Base-by-base conservation (phyloP, 345 rosid genomes). In the Triadica sebifera region DNA sequence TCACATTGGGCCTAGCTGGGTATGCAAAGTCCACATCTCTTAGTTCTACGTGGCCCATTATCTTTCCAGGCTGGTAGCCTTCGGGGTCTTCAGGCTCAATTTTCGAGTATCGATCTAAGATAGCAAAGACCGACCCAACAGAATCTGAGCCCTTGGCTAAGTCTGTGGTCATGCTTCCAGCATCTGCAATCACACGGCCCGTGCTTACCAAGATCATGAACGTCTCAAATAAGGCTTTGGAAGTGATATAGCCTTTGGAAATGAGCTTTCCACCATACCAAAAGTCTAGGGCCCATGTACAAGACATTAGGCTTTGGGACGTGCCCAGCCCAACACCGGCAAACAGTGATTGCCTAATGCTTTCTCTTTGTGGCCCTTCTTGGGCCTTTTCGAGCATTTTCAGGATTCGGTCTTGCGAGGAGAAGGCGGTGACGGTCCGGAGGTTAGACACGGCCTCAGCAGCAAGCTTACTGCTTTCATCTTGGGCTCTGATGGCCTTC, bases 311-410 rank as follows among this genome's bases (percentile, higher is more conserved):
- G 75, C 83, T 65, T 47, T 83, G 88, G 17, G 88, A 81, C 5
- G 78, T 71, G 19, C 85, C 81, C 2, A 83, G 83, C 20, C 86
- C 88, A 25, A 80, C 19, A 0, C 86, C 88, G 0, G 88, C 86
- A 66, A 45, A 79, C 50, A 71, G 22, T 0, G 82, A 71, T 46
- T 71, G 82, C 43, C 69, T 71, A 12, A 76, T 69, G 72, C 79
- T 80, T 75, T 85, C 84, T 46, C 77, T 67, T 24, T 41, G 68
- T 0, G 88, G 86, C 22, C 81, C 81, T 75, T 85, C 84, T 43
- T 85, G 86, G 63, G 86, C 79, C 57, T 70, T 72, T 20, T 83
- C 84, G 7, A 85, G 86, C 84, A 85, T 78, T 29, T 52, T 29
- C 2, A 85, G 77, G 68, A 83, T 78, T 25, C 86, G 57, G 1